These are phyloP conservation scores for Cladosporium sp. DNA, from an alignment of 2,329 filamentous ascomycete genomes.

Conservation along the genomic window DNA sequence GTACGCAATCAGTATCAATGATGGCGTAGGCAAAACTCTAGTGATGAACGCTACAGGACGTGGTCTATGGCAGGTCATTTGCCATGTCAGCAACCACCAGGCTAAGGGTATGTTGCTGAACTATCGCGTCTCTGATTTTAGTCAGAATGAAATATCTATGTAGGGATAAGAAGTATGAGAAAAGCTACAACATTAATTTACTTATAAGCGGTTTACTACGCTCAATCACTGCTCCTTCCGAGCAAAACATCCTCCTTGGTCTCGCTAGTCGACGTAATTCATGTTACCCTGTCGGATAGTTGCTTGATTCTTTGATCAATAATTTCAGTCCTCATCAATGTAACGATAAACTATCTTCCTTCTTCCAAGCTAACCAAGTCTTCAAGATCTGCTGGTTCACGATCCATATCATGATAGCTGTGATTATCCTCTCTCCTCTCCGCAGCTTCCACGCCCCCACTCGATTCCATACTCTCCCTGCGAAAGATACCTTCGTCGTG, in stretches of 20 bases:
- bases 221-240: not conserved
- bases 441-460: not conserved
- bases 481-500: not conserved
- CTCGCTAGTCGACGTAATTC: not conserved
- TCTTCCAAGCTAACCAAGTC: not conserved
- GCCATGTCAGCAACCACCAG: constrained; percentile 24
- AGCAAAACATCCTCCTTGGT: not conserved
- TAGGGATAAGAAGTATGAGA: not conserved
- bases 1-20: constrained; percentile 17
- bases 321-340: not conserved
- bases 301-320: not conserved
- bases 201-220: not conserved
- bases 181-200: not conserved
- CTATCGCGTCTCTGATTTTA: constrained; percentile 14
- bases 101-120: constrained; percentile 22
- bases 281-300: not conserved
- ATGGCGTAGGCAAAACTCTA: constrained; percentile 25
- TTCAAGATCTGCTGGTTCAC: not conserved
- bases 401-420: not conserved
- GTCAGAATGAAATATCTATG: not conserved
- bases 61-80: constrained; percentile 26
- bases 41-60: constrained; percentile 24
- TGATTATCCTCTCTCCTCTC: not conserved
- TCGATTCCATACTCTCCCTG: not conserved
- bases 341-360: not conserved